Conservation (phyloP, 2,329 filamentous ascomycete species). For the Pestalotiopsis sp. region DNA sequence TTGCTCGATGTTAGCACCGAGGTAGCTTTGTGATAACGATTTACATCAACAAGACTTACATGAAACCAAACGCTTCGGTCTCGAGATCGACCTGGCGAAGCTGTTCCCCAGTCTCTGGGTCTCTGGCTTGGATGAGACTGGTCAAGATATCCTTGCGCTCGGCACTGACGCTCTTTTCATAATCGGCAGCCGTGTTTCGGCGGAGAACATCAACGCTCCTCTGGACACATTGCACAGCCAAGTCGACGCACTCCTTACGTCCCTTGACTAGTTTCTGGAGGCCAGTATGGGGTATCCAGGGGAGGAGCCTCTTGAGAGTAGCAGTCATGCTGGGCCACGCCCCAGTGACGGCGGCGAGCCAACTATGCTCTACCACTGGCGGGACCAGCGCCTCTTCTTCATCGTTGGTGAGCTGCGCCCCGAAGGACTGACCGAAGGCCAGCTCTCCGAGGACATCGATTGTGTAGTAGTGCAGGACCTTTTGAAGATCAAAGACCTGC, state of each 20-base stretch:
- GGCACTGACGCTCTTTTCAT: neutral
- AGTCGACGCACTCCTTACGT: neutral
- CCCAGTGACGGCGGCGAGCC: neutral
- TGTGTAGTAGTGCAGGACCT: conserved; percentile 8
- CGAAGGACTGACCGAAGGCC: conserved; percentile 2
- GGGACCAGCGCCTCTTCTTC: neutral
- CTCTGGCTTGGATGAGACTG: conserved; percentile 2
- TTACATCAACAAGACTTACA: neutral
- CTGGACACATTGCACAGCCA: neutral
- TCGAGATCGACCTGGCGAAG: neutral
- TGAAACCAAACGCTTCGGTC: conserved; percentile 8
- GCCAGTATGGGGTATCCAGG: neutral
- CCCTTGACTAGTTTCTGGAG: neutral
- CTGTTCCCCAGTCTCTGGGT: neutral
- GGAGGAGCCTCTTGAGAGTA: neutral
- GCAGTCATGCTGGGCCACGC: conserved; percentile 2
- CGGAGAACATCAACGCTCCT: neutral
- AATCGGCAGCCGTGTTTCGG: neutral
- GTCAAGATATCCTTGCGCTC: conserved; percentile 2
- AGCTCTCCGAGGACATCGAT: conserved; percentile 7
- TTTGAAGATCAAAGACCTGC: neutral
- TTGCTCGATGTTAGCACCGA: neutral
- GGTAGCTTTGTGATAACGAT: too few relatives aligned
- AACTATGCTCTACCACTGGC: conserved; percentile 5
- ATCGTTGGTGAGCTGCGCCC: conserved; percentile 1